Percentiles rank a stretch among this genome's conserved stretches.
These are phyloP conservation scores for Colletotrichum falcatum DNA, from an alignment of 2,329 filamentous ascomycete species.

Conservation along the genomic window DNA sequence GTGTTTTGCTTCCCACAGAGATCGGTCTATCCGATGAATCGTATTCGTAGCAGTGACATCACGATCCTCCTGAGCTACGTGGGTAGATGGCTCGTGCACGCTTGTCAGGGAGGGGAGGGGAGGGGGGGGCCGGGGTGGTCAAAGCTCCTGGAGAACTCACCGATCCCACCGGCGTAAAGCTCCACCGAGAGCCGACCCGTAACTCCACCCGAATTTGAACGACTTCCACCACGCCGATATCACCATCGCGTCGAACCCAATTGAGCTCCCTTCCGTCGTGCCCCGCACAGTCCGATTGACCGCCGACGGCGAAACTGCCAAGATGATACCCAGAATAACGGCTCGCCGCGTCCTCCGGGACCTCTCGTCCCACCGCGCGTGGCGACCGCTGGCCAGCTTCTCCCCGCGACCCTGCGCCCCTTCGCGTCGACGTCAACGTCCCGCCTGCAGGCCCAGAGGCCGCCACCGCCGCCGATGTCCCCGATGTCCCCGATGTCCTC, in stretches of 20 bases:
- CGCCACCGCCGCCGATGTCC: not conserved
- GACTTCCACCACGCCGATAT: conserved; percentile 2
- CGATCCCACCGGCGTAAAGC: not conserved
- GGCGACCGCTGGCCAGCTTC: conserved; percentile 11
- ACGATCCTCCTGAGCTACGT: conserved; percentile 7
- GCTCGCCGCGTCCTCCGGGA: conserved; percentile 35
- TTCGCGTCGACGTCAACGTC: conserved; percentile 24
- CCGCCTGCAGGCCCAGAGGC: conserved; percentile 14
- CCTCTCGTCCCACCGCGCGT: conserved; percentile 17
- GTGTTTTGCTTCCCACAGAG: not conserved
- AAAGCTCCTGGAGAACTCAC: not conserved
- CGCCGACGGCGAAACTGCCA: not conserved
- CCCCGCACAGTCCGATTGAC: not conserved
- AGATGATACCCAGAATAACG: conserved; percentile 31
- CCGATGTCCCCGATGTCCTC: not conserved
- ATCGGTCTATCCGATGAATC: conserved; percentile 12
- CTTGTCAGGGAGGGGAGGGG: too few relatives aligned
- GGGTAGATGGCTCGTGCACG: conserved; percentile 5
- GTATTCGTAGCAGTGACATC: conserved; percentile 30
- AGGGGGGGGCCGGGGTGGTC: not conserved
- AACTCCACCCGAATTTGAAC: conserved; percentile 29
- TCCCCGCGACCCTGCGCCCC: conserved; percentile 12
- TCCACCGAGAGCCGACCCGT: conserved; percentile 18
- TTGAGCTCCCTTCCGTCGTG: not conserved
- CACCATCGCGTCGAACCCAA: not conserved